A percentile compares a stretch with the other conserved stretches of the same genome.
These are phyloP conservation scores for Claviceps humidiphila DNA, from an alignment of 2,329 filamentous ascomycete species.

Conservation along the genomic window DNA sequence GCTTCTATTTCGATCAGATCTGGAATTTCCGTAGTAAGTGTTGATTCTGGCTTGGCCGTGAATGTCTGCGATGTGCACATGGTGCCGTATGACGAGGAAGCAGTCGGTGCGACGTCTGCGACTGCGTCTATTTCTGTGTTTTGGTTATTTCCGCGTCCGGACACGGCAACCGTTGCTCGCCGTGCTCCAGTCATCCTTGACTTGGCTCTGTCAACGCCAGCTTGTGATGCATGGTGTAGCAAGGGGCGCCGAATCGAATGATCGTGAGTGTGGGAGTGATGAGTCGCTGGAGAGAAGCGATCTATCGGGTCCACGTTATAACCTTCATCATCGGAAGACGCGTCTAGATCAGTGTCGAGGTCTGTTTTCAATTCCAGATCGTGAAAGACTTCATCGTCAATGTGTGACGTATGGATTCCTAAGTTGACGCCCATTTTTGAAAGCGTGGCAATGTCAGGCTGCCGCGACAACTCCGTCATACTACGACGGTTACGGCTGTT, in stretches of 20 bases:
- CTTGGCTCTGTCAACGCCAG: not conserved
- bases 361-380: slow-evolving; percentile 19
- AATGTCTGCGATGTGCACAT: slow-evolving; percentile 15
- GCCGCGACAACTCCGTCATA: slow-evolving; percentile 48
- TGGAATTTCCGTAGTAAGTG: slow-evolving; percentile 6
- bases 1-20: slow-evolving; percentile 3
- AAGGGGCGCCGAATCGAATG: slow-evolving; percentile 12
- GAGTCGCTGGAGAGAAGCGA: slow-evolving; percentile 18
- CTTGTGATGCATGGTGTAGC: slow-evolving; percentile 2
- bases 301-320: slow-evolving; percentile 9
- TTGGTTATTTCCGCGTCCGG: slow-evolving; percentile 8
- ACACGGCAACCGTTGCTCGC: slow-evolving; percentile 8
- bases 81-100: slow-evolving; percentile 20
- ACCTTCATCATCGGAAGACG: slow-evolving; percentile 18
- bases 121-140: slow-evolving; percentile 1
- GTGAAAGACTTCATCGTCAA: slow-evolving; percentile 49
- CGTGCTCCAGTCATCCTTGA: slow-evolving; percentile 1
- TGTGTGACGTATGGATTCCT: slow-evolving; percentile 62
- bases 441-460: slow-evolving; percentile 38
- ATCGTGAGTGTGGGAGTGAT: slow-evolving; percentile 2
- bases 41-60: not conserved
- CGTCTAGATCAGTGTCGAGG: slow-evolving; percentile 20
- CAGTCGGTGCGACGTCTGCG: not conserved
- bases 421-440: slow-evolving; percentile 50
- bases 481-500: slow-evolving; percentile 27